Base-by-base conservation (phyloP, 108 stramenopile genomes). In the Cyclotella sp. region DNA sequence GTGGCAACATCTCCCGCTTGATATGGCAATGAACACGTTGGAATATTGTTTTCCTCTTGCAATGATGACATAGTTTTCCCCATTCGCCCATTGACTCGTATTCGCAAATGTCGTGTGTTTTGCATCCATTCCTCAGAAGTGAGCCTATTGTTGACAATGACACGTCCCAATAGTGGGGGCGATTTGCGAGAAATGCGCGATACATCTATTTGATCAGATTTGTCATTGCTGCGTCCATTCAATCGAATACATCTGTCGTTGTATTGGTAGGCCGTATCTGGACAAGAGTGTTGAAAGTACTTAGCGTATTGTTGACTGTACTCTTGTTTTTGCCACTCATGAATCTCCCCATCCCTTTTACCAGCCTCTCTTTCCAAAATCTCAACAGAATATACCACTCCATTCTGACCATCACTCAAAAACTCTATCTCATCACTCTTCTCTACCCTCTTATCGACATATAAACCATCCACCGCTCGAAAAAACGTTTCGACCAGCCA, bases 1-100 rank as follows among this genome's bases (percentile, higher is more conserved):
- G 89, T 79, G 13, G 89, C 91, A 27, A 95, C 71, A 79, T 95
- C 93, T 51, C 93, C 93, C 24, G 93, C 93, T 47, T 65, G 71
- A 69, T 95, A 95, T 12, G 90, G 88, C 27, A 90, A 67, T n/a
- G 46, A 7, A 29, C 13, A 14, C 1, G 52, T 24, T 14, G 27
- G 40, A 44, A 45, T 14, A 39, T 62, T 65, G 24, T 19, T 70
- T 5, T 47, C 68, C 14, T 58, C 22, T 57, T 57, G 24, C n/a
- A 12, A n/a, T 57, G n/a, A 24, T 57, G 55, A 24, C 12, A 24
- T 4, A 1, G n/a, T 57, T 21, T n/a, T 22, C 12, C 21, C 52
- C 43, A 64, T 66, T 18, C 26, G 46, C 9, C 29, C 47, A 8
- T 47, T 62, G 8, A 83, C 72, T 15, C 67, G 72, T 30, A 94